Evolutionary conservation across 805 yeast species (phyloP).

Genomic region (Starmerella scarabaei): DNA sequence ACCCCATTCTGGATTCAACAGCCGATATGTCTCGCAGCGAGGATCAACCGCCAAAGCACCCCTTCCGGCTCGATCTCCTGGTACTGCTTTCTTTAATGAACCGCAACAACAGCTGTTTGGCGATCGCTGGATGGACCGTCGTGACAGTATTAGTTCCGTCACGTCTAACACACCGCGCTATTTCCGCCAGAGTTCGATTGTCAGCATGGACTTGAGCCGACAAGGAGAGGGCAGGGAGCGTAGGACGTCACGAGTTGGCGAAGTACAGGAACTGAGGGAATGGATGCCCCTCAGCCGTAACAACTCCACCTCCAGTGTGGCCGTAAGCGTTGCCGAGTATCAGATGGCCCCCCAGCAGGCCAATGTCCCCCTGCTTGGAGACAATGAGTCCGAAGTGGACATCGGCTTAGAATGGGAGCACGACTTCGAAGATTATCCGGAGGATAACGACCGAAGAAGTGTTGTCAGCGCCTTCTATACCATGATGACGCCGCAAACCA

Average conservation of each 20-base stretch:
- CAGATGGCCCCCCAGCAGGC: conserved; percentile 10
- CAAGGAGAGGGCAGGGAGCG: conserved; percentile 13
- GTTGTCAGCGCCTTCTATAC: conserved; percentile 18
- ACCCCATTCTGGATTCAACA: too few species aligned
- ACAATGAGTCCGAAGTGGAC: conserved; percentile 14
- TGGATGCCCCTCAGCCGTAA: conserved; percentile 15
- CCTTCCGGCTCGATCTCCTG: neutral
- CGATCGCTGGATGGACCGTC: conserved; percentile 16
- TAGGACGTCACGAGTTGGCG: conserved; percentile 17
- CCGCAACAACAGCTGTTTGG: conserved; percentile 7
- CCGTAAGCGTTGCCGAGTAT: conserved; percentile 19
- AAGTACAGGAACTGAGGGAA: conserved; percentile 16
- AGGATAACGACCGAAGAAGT: conserved; percentile 14
- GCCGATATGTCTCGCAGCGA: too few species aligned
- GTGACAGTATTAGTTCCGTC: conserved; percentile 8
- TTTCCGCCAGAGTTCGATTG: conserved; percentile 22
- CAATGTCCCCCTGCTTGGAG: conserved; percentile 15
- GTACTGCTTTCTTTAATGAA: neutral
- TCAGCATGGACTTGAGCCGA: conserved; percentile 20
- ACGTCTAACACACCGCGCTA: conserved; percentile 10
- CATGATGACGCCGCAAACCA: conserved; percentile 14
- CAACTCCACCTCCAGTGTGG: conserved; percentile 15
- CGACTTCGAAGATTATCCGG: conserved; percentile 18
- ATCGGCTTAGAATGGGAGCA: conserved; percentile 17
- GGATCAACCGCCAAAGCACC: too few species aligned